Conservation (phyloP, 768 basidiomycete species). For the Mycena amicta region DNA sequence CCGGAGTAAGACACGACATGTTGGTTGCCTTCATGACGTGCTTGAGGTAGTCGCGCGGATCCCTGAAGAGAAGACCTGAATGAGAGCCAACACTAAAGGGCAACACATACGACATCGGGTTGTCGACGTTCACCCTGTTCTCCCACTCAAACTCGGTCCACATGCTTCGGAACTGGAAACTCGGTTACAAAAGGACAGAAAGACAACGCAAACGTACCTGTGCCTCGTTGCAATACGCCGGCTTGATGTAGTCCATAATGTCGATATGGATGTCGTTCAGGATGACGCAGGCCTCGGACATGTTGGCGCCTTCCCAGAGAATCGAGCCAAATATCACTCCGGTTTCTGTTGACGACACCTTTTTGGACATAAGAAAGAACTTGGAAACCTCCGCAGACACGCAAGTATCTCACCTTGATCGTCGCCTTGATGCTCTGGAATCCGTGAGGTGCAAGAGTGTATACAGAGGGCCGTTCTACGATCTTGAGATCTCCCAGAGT, state of each 20-base stretch:
- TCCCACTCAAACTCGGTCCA: constrained; percentile 99
- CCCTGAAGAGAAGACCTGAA: constrained; percentile 41
- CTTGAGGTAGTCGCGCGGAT: constrained; percentile 86
- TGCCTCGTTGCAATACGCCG: constrained; percentile 92
- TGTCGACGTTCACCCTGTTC: constrained; percentile 95
- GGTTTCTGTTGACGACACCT: constrained; percentile 96
- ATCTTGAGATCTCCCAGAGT: constrained; percentile 97
- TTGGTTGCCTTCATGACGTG: constrained; percentile 98
- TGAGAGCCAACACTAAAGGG: not conserved
- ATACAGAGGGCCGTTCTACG: constrained; percentile 91
- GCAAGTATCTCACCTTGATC: constrained; percentile 67
- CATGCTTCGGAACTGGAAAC: constrained; percentile 85
- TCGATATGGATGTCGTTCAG: constrained; percentile 97
- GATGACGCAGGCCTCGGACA: constrained; percentile 90
- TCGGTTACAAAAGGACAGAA: not conserved
- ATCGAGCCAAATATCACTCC: constrained; percentile 99
- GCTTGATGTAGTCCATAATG: constrained; percentile 98
- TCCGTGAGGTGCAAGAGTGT: constrained; percentile 92
- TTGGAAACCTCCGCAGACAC: not conserved
- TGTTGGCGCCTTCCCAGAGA: constrained; percentile 89
- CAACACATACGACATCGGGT: constrained; percentile 70
- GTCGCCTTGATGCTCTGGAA: constrained; percentile 99
- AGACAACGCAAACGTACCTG: constrained; percentile 62
- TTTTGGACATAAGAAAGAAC: not conserved
- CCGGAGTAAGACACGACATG: constrained; percentile 96